A percentile compares a stretch with the other conserved stretches of the same genome.
phyloP scores from a whole-genome alignment of 2,329 filamentous ascomycete species.

The Alternaria ethzedia region DNA sequence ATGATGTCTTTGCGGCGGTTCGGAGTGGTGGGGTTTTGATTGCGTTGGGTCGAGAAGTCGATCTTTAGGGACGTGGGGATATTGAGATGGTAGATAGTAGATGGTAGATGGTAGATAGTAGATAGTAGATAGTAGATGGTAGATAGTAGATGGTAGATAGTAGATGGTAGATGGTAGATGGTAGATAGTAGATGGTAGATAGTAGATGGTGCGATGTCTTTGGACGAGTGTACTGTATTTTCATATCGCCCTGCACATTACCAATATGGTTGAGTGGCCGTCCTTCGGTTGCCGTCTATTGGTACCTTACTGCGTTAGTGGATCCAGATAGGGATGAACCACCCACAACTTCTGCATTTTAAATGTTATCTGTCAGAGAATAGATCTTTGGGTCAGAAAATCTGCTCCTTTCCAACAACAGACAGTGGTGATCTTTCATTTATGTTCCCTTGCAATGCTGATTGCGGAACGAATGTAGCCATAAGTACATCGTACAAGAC shows the following conservation, averaged over 20 bases:
- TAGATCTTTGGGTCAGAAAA: not conserved
- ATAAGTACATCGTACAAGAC: not conserved
- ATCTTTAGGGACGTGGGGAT: not conserved
- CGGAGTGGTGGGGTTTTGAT: not conserved
- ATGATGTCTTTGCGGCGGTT: not conserved
- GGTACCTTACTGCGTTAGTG: not conserved
- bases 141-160: no score
- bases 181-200: not conserved
- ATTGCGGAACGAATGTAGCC: not conserved
- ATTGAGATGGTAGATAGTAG: not conserved
- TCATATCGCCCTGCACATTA: not conserved
- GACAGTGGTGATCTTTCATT: not conserved
- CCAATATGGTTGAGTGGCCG: not conserved
- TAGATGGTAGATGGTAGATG: no score
- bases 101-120: no score
- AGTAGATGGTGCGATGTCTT: not conserved
- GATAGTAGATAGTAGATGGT: no score
- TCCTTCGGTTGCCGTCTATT: not conserved
- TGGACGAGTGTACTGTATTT: not conserved
- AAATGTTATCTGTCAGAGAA: not conserved
- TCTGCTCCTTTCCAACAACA: not conserved
- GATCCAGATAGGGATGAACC: not conserved
- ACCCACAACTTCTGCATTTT: not conserved
- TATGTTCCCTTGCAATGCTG: not conserved
- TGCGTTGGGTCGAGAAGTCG: not conserved